Evolutionary conservation across 257 asterid genomes (phyloP).

Genomic region (Solanum ossicruentum): DNA sequence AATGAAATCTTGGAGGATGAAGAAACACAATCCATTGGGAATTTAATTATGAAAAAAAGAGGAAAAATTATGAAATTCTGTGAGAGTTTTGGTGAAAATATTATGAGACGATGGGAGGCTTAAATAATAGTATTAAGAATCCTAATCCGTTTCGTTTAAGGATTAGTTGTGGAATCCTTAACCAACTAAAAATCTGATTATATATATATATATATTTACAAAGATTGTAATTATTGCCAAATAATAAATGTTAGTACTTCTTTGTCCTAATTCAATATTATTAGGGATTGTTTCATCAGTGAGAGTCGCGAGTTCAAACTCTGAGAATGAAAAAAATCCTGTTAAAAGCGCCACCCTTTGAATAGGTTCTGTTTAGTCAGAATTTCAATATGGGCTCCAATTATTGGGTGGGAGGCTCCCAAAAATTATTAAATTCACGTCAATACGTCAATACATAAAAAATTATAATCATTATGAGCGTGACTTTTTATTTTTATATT

Average conservation of each 20-base stretch:
- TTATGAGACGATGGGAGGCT: neutral
- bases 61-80: neutral
- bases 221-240: neutral
- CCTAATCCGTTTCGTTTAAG: neutral
- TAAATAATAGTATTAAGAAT: neutral
- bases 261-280: neutral
- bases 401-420: too few relatives aligned
- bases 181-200: neutral
- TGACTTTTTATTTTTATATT: too few relatives aligned
- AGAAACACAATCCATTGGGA: conserved; percentile 49
- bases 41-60: neutral
- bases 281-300: too few relatives aligned
- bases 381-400: too few relatives aligned
- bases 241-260: neutral
- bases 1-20: neutral
- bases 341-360: too few relatives aligned
- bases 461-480: too few relatives aligned
- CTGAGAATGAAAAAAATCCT: too few relatives aligned
- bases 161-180: neutral
- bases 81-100: neutral
- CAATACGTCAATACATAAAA: too few relatives aligned
- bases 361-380: too few relatives aligned
- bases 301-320: too few relatives aligned
- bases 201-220: too few relatives aligned
- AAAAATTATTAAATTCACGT: too few relatives aligned